Evolutionary conservation across 257 asterid species (phyloP).

Genomic region (Cynanchum wilfordii): DNA sequence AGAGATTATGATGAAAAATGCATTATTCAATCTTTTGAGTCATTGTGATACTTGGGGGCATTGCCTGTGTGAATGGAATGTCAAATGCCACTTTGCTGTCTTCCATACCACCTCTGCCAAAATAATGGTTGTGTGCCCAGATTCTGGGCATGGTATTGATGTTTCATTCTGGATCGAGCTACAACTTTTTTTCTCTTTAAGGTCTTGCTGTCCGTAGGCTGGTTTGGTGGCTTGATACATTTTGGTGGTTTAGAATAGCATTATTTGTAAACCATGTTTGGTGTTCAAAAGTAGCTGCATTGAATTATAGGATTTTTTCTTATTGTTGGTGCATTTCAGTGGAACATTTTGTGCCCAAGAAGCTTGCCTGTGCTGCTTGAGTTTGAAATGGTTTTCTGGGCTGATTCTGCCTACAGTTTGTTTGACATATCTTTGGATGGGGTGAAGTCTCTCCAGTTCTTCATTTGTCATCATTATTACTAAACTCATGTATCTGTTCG

Average conservation of each 20-base stretch:
- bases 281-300: slow-evolving; percentile 11
- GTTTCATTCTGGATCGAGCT: slow-evolving; percentile 8
- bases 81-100: neutral
- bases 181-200: neutral
- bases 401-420: slow-evolving; percentile 3
- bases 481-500: neutral
- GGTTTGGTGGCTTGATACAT: neutral
- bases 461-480: slow-evolving; percentile 4
- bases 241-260: slow-evolving; percentile 4
- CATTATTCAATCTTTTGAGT: neutral
- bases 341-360: neutral
- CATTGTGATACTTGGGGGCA: neutral
- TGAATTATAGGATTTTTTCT: neutral
- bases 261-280: neutral
- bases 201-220: neutral
- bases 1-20: slow-evolving; percentile 3
- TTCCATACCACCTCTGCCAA: neutral
- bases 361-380: neutral
- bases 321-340: slow-evolving; percentile 5
- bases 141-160: slow-evolving; percentile 8
- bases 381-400: slow-evolving; percentile 5
- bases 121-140: neutral
- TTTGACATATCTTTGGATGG: neutral
- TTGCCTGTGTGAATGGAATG: neutral
- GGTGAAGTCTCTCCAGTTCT: slow-evolving; percentile 1